A percentile compares a stretch with the other conserved stretches of the same genome.
Evolutionary conservation across 768 basidiomycete species (phyloP).

Genomic region (Mycena epipterygia): DNA sequence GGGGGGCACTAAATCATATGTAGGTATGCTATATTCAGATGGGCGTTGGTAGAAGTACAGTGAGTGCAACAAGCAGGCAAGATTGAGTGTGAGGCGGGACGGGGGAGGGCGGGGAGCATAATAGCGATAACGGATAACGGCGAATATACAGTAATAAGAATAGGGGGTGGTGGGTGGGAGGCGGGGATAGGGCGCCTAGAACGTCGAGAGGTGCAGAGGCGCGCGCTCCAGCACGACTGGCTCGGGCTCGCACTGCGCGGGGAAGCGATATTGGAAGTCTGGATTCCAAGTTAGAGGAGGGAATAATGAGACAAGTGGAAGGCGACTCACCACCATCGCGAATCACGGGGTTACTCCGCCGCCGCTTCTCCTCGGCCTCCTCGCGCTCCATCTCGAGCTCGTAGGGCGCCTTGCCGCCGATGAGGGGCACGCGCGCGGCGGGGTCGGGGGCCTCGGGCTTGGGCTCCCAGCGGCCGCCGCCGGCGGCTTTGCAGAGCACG

Average conservation of each 20-base stretch:
- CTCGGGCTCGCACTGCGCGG: slow-evolving; percentile 56
- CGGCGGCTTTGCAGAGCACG: slow-evolving; percentile 81
- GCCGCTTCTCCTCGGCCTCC: slow-evolving; percentile 64
- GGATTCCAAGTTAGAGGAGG: background rate
- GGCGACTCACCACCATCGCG: slow-evolving; percentile 62
- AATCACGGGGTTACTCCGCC: slow-evolving; percentile 74
- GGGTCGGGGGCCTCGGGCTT: slow-evolving; percentile 62
- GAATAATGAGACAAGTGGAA: slow-evolving; percentile 1
- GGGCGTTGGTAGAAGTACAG: background rate
- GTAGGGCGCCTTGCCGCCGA: slow-evolving; percentile 75
- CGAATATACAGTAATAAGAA: slow-evolving; percentile 67
- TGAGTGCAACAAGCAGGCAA: background rate
- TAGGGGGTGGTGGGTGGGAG: slow-evolving; percentile 39
- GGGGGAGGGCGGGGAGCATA: slow-evolving; percentile 10
- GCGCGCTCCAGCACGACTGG: slow-evolving; percentile 58
- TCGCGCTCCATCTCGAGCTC: slow-evolving; percentile 80
- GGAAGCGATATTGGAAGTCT: slow-evolving; percentile 79
- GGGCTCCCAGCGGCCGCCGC: slow-evolving; percentile 87
- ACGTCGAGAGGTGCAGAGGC: slow-evolving; percentile 72
- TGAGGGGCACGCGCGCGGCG: slow-evolving; percentile 69
- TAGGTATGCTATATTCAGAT: background rate
- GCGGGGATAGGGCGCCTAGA: slow-evolving; percentile 56
- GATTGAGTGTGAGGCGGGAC: background rate
- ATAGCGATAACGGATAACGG: slow-evolving; percentile 34
- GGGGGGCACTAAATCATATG: too few species aligned